Percentiles rank a stretch among this genome's conserved stretches.
phyloP scores from a whole-genome alignment of 495 filamentous ascomycete species.

The Neurospora sp. region DNA sequence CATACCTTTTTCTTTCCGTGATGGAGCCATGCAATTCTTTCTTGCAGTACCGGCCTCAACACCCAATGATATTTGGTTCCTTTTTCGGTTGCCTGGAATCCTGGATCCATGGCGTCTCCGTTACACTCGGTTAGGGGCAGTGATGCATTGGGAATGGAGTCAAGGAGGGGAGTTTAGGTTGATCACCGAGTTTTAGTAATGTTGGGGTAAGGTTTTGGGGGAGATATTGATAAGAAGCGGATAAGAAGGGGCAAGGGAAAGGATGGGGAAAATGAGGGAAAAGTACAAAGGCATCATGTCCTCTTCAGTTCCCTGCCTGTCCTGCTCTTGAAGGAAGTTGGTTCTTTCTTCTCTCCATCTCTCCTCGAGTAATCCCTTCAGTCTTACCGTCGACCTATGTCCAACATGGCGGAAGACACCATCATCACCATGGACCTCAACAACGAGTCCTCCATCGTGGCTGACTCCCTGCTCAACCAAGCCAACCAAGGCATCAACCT shows the following conservation, averaged over 20 bases:
- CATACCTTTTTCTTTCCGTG: neutral
- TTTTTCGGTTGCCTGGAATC: neutral
- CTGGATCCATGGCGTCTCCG: neutral
- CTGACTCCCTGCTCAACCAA: neutral
- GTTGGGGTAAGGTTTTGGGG: neutral
- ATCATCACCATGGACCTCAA: neutral
- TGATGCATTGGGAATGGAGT: neutral
- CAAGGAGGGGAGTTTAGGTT: neutral
- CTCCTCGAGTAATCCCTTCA: neutral
- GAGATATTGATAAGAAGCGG: neutral
- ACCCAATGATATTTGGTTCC: neutral
- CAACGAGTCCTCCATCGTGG: neutral
- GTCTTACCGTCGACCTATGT: neutral
- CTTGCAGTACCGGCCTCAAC: too few relatives aligned
- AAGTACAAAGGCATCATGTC: neutral
- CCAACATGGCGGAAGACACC: neutral
- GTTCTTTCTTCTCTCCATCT: neutral
- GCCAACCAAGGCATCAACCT: neutral
- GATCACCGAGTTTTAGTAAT: neutral
- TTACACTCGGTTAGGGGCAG: neutral
- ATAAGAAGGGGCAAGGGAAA: neutral
- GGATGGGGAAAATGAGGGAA: neutral
- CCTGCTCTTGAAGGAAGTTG: neutral
- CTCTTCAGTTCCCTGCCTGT: neutral
- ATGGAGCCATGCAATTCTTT: neutral